Conservation (phyloP, 139 green algal species). For the Coelastrella sp. region DNA sequence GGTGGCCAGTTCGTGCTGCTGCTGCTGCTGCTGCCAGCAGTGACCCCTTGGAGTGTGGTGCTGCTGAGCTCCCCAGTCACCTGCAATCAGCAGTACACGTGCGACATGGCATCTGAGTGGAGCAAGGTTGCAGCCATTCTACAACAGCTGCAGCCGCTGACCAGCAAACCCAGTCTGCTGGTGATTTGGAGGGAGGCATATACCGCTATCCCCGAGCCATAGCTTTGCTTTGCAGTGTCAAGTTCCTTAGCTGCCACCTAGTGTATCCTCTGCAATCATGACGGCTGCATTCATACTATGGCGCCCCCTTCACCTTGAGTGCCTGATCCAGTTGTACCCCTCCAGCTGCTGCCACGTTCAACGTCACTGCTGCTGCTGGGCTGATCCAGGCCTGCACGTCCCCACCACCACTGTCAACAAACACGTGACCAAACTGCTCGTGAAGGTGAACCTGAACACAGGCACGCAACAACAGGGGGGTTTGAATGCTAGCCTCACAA, state of each 20-base stretch:
- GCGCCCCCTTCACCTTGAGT: background rate
- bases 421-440: slow-evolving; percentile 40
- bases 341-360: slow-evolving; percentile 27
- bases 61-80: slow-evolving; percentile 26
- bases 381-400: slow-evolving; percentile 18
- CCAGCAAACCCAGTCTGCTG: background rate
- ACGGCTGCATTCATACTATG: background rate
- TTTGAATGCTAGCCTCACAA: too few relatives aligned
- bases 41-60: background rate
- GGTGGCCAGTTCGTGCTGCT: background rate
- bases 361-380: slow-evolving; percentile 1
- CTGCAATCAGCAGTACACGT: background rate
- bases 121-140: background rate
- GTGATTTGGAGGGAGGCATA: too few relatives aligned
- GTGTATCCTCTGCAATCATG: too few relatives aligned
- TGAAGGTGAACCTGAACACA: slow-evolving; percentile 32
- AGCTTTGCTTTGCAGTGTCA: too few relatives aligned
- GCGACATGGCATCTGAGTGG: background rate
- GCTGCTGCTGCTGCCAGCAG: background rate
- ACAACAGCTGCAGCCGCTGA: background rate
- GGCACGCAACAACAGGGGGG: too few relatives aligned
- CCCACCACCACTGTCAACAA: slow-evolving; percentile 28
- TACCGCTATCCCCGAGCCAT: too few relatives aligned
- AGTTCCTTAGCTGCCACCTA: too few relatives aligned
- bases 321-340: slow-evolving; percentile 5